Base-by-base conservation (phyloP, 1,284 basidiomycete genomes). In the Malassezia obtusa region DNA sequence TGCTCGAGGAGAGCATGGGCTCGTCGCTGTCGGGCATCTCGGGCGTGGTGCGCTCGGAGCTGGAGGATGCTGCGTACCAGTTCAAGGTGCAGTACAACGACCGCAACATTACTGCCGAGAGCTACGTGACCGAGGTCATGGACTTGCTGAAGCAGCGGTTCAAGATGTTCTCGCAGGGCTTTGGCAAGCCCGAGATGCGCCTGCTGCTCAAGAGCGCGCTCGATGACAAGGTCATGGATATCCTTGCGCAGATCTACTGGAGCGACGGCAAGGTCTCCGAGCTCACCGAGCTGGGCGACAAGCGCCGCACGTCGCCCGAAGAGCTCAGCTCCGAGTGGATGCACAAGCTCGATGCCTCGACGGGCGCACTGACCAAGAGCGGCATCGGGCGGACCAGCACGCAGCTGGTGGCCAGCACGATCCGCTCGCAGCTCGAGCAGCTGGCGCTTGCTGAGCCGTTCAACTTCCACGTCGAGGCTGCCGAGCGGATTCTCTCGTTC, bases 11-110 rank as follows among this genome's bases (percentile, higher is more conserved):
- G 21, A 89, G 86, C 37, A 98, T 99, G 92, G 87, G 90, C 0
- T 86, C 86, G 0, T 90, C 88, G 36, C 79, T 99, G 10, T 89
- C 96, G 67, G 84, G 87, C 1, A 95, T 99, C 72, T 88, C 89
- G 48, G 95, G 95, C 71, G 88, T 89, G 1, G 92, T 98, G 4
- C 90, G 94, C 68, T 82, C 94, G 31, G 94, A 98, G 75, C 81
- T 96, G 12, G 92, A 98, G 75, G 92, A 96, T 68, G 85, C 92
- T 1, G 84, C 84, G 25, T 99, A 99, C 75, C 91, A 96, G 75
- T 98, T 98, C 82, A 99, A 99, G 76, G 91, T 98, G 0, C 89
- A 96, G 75, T 99, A 98, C 79, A 98, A 99, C 73, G 94, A 99
- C 76, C 83, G 89, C 19, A 82, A 86, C 24, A 87, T 96, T 63